These are phyloP conservation scores for Metschnikowia drakensbergensis DNA, from an alignment of 805 yeast species.

Conservation along the genomic window DNA sequence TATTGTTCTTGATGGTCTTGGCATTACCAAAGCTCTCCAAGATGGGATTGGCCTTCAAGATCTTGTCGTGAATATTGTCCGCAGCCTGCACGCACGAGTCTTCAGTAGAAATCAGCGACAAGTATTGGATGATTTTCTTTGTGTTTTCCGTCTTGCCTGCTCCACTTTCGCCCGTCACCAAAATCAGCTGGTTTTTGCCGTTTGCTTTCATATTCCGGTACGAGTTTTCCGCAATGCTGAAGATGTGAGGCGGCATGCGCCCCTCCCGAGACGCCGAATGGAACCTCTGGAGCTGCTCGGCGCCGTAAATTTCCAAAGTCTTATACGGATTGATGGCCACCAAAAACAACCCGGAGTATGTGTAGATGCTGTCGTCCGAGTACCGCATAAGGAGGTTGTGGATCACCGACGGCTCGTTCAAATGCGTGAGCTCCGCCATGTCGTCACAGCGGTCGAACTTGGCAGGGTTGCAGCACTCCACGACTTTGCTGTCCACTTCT, in stretches of 20 bases:
- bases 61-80: conserved; percentile 69
- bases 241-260: conserved; percentile 75
- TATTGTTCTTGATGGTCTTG: conserved; percentile 88
- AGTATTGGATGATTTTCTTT: conserved; percentile 86
- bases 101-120: conserved; percentile 65
- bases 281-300: conserved; percentile 53
- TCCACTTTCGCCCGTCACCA: conserved; percentile 98
- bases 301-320: conserved; percentile 64
- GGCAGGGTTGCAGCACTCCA: conserved; percentile 77
- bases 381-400: conserved; percentile 78
- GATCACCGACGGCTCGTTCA: conserved; percentile 95
- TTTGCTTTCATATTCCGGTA: conserved; percentile 68
- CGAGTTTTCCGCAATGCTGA: conserved; percentile 84
- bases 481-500: conserved; percentile 39
- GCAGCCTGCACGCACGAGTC: conserved; percentile 7
- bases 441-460: conserved; percentile 89
- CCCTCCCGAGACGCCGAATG: conserved; percentile 31
- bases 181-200: conserved; percentile 76
- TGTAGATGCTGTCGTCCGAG: conserved; percentile 73
- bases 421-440: conserved; percentile 91
- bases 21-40: conserved; percentile 96
- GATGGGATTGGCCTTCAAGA: conserved; percentile 91
- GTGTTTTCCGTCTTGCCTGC: conserved; percentile 99
- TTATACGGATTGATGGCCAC: conserved; percentile 95
- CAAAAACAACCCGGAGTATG: conserved; percentile 90